phyloP scores from a whole-genome alignment of 805 yeast species.

The Metschnikowia borealis region DNA sequence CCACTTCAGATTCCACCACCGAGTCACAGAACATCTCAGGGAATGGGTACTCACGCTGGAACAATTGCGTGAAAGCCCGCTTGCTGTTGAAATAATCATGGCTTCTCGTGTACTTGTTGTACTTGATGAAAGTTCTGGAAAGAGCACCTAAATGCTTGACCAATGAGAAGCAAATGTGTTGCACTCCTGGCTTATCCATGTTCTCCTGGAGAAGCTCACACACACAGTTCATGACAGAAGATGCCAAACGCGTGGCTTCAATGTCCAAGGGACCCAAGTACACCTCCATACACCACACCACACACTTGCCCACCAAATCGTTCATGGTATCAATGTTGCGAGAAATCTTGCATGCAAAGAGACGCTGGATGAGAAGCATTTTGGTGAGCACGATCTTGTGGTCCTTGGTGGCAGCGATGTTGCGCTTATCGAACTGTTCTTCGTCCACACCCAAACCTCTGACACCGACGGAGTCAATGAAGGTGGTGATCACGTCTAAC shows the following conservation, averaged over 20 bases:
- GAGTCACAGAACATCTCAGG: conserved; percentile 66
- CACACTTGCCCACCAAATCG: conserved; percentile 41
- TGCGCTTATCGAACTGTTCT: conserved; percentile 20
- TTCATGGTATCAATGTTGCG: conserved; percentile 22
- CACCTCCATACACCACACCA: conserved; percentile 58
- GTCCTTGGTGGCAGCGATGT: conserved; percentile 42
- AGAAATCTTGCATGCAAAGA: conserved; percentile 39
- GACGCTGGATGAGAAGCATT: conserved; percentile 56
- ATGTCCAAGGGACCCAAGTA: conserved; percentile 48
- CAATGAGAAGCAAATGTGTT: conserved; percentile 43
- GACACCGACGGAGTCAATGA: conserved; percentile 53
- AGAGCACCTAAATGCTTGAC: conserved; percentile 53
- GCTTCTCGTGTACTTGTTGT: conserved; percentile 47
- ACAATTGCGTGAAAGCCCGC: conserved; percentile 63
- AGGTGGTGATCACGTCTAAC: conserved; percentile 38
- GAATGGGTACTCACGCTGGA: conserved; percentile 68
- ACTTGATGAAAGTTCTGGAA: conserved; percentile 47
- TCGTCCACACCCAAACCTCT: conserved; percentile 51
- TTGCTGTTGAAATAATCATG: conserved; percentile 50
- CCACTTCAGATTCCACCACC: conserved; percentile 59
- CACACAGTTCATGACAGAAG: conserved; percentile 52
- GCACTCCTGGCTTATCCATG: conserved; percentile 25
- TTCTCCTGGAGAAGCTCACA: conserved; percentile 37
- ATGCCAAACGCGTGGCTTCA: conserved; percentile 62
- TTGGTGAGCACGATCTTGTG: conserved; percentile 55